phyloP scores from a whole-genome alignment of 2,329 filamentous ascomycete genomes.

The Neonectria coccinea region DNA sequence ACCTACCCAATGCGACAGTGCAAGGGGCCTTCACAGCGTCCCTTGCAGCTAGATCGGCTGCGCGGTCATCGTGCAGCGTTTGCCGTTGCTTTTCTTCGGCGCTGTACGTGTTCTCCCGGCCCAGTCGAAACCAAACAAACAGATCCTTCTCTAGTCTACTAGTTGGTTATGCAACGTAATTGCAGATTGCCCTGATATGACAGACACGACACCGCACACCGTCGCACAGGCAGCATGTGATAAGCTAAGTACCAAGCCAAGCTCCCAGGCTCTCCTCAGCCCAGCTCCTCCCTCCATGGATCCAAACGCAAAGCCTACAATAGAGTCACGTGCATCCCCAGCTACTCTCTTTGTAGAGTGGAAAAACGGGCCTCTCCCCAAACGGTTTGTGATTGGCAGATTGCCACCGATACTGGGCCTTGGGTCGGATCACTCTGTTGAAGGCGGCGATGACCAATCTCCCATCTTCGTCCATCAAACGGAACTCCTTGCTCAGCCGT shows the following conservation, averaged over 20 bases:
- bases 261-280: not conserved
- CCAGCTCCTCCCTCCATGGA: not conserved
- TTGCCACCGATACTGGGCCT: conserved; percentile 32
- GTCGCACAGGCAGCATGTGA: not conserved
- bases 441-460: conserved; percentile 45
- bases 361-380: conserved; percentile 5
- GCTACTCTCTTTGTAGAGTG: not conserved
- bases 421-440: conserved; percentile 28
- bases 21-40: not conserved
- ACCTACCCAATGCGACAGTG: not conserved
- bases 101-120: not conserved
- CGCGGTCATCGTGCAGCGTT: not conserved
- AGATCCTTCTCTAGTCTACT: no score
- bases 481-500: conserved; percentile 24
- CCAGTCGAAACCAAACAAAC: not conserved
- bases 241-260: not conserved
- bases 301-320: not conserved
- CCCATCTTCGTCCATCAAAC: conserved; percentile 35
- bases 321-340: conserved; percentile 27
- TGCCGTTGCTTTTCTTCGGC: not conserved
- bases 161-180: no score
- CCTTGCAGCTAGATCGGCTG: not conserved
- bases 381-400: conserved; percentile 40
- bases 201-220: not conserved
- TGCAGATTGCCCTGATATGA: not conserved